phyloP scores from a whole-genome alignment of 2,329 filamentous ascomycete genomes.

The Nemania serpens region DNA sequence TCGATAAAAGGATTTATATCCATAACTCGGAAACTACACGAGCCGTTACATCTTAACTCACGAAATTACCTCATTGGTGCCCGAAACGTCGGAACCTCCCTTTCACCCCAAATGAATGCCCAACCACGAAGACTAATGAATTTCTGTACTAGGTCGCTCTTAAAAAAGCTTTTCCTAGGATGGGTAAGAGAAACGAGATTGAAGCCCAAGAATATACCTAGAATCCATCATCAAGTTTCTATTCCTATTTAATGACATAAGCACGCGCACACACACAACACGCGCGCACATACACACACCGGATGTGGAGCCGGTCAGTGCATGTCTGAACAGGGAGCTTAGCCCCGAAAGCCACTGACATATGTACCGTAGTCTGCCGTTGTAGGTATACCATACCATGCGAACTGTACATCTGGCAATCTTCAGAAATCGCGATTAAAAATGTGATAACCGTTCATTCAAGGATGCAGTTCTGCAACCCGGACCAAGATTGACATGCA shows the following conservation, averaged over 20 bases:
- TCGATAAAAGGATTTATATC: background rate
- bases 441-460: slow-evolving; percentile 13
- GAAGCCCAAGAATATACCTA: background rate
- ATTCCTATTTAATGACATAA: background rate
- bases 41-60: background rate
- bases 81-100: background rate
- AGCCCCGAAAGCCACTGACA: background rate
- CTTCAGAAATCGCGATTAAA: slow-evolving; percentile 6
- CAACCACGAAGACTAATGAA: background rate
- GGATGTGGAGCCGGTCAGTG: slow-evolving; percentile 12
- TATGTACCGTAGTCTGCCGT: background rate
- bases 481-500: slow-evolving; percentile 13
- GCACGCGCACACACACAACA: background rate
- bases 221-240: background rate
- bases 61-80: background rate
- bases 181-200: background rate
- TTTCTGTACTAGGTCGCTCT: background rate
- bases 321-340: background rate
- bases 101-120: background rate
- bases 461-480: slow-evolving; percentile 1
- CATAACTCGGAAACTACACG: background rate
- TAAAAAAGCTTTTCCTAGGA: background rate
- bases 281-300: background rate
- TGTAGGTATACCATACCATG: background rate
- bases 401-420: slow-evolving; percentile 9